These are phyloP conservation scores for Pterocarpus santalinus DNA, from an alignment of 306 rosid species.

Conservation along the genomic window DNA sequence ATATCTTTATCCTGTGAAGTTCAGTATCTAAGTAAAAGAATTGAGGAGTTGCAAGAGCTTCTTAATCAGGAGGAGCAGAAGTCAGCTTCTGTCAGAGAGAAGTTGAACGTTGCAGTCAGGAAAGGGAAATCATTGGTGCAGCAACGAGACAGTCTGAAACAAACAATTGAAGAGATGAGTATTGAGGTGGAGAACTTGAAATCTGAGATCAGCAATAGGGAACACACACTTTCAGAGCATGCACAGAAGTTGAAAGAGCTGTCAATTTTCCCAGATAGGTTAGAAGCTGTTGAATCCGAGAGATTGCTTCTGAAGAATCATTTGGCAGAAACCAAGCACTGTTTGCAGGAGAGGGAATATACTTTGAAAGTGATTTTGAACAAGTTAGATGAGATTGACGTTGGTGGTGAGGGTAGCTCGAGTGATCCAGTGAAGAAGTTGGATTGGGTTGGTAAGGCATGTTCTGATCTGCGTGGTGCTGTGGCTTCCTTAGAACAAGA, in stretches of 20 bases:
- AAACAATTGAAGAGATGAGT: constrained; percentile 68
- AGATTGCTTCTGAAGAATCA: constrained; percentile 62
- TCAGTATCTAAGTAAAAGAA: constrained; percentile 66
- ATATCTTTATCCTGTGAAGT: constrained; percentile 67
- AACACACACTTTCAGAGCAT: constrained; percentile 63
- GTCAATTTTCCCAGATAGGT: constrained; percentile 64
- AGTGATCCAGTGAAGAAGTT: constrained; percentile 74
- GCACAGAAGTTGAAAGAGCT: constrained; percentile 70
- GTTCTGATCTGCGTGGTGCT: constrained; percentile 58
- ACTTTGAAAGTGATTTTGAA: constrained; percentile 62
- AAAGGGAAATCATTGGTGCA: constrained; percentile 91
- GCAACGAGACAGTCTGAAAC: constrained; percentile 86
- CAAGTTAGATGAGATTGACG: constrained; percentile 66
- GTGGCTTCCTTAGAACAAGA: constrained; percentile 77
- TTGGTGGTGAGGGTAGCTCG: constrained; percentile 55
- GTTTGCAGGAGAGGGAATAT: constrained; percentile 71
- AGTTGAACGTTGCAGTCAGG: constrained; percentile 88
- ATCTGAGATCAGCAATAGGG: constrained; percentile 66
- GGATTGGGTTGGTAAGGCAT: constrained; percentile 67
- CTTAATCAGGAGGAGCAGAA: constrained; percentile 93
- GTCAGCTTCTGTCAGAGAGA: constrained; percentile 87
- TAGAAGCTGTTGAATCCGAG: constrained; percentile 79
- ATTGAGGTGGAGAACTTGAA: constrained; percentile 69
- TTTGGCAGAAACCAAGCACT: constrained; percentile 66
- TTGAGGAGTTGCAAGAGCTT: constrained; percentile 74